A percentile compares a stretch with the other conserved stretches of the same genome.
Evolutionary conservation across 169 alveolate species (phyloP).

Genomic region (Cryptosporidium sp.): DNA sequence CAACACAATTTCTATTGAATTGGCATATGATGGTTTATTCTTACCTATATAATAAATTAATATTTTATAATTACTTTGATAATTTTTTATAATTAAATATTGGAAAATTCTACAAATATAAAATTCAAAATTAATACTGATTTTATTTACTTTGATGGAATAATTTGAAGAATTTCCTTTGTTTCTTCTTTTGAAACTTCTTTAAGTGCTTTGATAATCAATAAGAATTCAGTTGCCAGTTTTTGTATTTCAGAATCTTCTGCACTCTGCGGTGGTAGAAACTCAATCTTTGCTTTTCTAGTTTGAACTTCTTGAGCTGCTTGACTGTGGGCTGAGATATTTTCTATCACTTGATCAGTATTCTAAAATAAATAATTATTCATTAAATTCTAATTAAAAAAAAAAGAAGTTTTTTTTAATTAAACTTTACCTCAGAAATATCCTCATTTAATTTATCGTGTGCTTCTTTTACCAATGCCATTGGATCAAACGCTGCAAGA

Average conservation of each 20-base stretch:
- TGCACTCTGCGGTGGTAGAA: slow-evolving; percentile 20
- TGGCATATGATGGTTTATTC: slow-evolving; percentile 74
- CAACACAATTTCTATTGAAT: slow-evolving; percentile 25
- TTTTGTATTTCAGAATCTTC: slow-evolving; percentile 71
- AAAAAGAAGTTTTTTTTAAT: background rate
- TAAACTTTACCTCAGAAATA: slow-evolving; percentile 19
- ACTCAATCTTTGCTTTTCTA: slow-evolving; percentile 32
- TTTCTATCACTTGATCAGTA: slow-evolving; percentile 17
- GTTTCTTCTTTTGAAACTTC: slow-evolving; percentile 66
- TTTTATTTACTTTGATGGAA: slow-evolving; percentile 48
- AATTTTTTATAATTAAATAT: background rate
- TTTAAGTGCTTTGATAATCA: slow-evolving; percentile 58
- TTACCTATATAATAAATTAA: slow-evolving; percentile 45
- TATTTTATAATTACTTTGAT: background rate
- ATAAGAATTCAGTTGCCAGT: slow-evolving; percentile 60
- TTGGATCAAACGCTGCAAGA: slow-evolving; percentile 70
- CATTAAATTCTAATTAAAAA: background rate
- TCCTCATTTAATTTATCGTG: slow-evolving; percentile 17
- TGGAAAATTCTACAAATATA: slow-evolving; percentile 3
- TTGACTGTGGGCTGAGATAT: slow-evolving; percentile 29
- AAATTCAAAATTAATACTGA: background rate
- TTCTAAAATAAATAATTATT: background rate
- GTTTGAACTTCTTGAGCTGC: slow-evolving; percentile 5
- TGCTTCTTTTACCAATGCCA: slow-evolving; percentile 29
- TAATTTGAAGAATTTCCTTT: slow-evolving; percentile 54